Evolutionary conservation across 2,329 filamentous ascomycete genomes (phyloP), one percentile per base, ranked within the genome.

Genomic region (Alternaria arbusti): DNA sequence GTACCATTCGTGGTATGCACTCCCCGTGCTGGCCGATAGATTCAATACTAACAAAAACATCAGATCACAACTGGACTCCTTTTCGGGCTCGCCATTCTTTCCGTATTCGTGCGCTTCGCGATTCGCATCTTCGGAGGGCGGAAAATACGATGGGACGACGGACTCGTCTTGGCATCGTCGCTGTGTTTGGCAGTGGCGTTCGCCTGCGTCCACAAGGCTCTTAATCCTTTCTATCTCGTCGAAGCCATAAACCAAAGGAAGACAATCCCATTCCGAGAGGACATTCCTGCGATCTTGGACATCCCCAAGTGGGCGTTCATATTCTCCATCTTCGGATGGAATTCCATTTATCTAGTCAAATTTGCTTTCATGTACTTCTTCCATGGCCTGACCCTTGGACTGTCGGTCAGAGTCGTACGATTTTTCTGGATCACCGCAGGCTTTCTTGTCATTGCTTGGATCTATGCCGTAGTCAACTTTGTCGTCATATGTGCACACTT

Each of bases 291-390:
- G 15, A 57, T 57, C 11, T 45, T 61, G 43, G 51, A 61, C 25
- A 28, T 57, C 12, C 26, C 26, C 9, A 61, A 61, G 28, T 61
- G 58, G 52, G 52, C 40, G 13, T 45, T 26, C 22, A 40, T 57
- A 12, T 57, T 61, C 47, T 54, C 58, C 44, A 32, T 26, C 15
- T 57, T 61, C 40, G 47, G 45, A 10, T 61, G 52, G 51, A 57
- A 54, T 22, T 47, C 58, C 12, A 40, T 61, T 3, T 57, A 61
- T 30, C n/a, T 50, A n/a, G 52, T 61, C 40, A 61, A 61, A 40
- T 56, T 56, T 25, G 51, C 58, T 45, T 61, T 61, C 26, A 47
- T 57, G 52, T 49, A 56, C 32, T 61, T 61, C 26, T 57, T 61
- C 22, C 44, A 43, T 28, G 10, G 52, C 22, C 30, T 61, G 17